Evolutionary conservation across 176 grass and related monocot species (phyloP).

Genomic region (Themeda triandra): DNA sequence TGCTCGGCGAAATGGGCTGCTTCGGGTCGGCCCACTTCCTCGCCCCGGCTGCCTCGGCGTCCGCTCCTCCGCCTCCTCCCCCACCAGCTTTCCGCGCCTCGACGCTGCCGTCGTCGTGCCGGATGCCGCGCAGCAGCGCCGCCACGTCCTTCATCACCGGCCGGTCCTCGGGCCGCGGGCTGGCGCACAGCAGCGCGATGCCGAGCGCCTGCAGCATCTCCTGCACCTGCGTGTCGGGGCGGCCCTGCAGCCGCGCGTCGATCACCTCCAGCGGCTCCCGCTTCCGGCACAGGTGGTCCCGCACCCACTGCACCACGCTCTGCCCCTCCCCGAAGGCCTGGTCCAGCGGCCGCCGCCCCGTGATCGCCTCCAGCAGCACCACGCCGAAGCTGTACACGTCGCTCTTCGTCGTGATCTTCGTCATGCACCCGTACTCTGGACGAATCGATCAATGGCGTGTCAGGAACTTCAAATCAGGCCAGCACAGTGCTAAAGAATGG

Average conservation of each 20-base stretch:
- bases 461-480: neutral
- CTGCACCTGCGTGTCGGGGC: slow-evolving; percentile 58
- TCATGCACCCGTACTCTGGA: slow-evolving; percentile 82
- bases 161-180: slow-evolving; percentile 57
- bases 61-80: neutral
- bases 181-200: slow-evolving; percentile 71
- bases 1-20: slow-evolving; percentile 26
- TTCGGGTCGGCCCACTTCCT: slow-evolving; percentile 30
- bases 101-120: slow-evolving; percentile 35
- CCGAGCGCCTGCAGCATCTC: slow-evolving; percentile 92
- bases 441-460: neutral
- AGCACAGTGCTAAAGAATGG: too few species aligned
- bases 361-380: slow-evolving; percentile 76
- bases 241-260: slow-evolving; percentile 50
- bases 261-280: slow-evolving; percentile 58
- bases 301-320: slow-evolving; percentile 80
- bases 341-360: slow-evolving; percentile 51
- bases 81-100: slow-evolving; percentile 30
- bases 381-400: slow-evolving; percentile 97
- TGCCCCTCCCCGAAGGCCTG: slow-evolving; percentile 55
- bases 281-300: slow-evolving; percentile 58
- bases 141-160: slow-evolving; percentile 84
- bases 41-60: neutral
- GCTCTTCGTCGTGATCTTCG: slow-evolving; percentile 90
- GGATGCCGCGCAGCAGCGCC: slow-evolving; percentile 69